Conservation (phyloP, 495 filamentous ascomycete genomes). For the Podospora anserina region DNA sequence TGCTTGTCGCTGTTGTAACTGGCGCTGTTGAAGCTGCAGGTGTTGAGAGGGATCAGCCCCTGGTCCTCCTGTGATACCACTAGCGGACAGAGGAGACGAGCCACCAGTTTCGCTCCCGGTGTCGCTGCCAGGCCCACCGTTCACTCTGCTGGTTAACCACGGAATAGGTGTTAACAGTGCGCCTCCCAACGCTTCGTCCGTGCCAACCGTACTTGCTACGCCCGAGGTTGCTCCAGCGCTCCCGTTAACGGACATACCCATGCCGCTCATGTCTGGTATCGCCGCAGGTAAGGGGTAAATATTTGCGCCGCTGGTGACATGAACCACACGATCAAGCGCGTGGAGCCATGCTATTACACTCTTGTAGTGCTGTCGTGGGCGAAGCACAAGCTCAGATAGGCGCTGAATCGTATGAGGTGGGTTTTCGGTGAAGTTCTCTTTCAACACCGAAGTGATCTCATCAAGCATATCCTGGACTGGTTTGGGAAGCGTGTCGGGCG, state of each 20-base stretch:
- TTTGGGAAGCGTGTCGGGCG: constrained; percentile 53
- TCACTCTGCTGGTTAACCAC: constrained; percentile 58
- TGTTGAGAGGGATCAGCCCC: constrained; percentile 11
- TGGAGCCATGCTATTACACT: constrained; percentile 80
- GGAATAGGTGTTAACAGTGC: constrained; percentile 92
- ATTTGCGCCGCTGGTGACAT: constrained; percentile 78
- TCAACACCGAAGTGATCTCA: constrained; percentile 66
- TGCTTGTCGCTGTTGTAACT: constrained; percentile 22
- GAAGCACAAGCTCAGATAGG: constrained; percentile 82
- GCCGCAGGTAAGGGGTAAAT: constrained; percentile 76
- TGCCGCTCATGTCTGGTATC: constrained; percentile 46
- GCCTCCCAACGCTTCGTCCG: constrained; percentile 86
- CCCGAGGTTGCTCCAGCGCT: constrained; percentile 33
- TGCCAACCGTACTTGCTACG: constrained; percentile 52
- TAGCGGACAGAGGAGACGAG: constrained; percentile 27
- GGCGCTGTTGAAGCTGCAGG: constrained; percentile 21
- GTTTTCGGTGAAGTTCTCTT: constrained; percentile 61
- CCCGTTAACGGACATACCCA: constrained; percentile 54
- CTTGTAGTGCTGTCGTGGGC: constrained; percentile 73
- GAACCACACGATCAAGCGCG: constrained; percentile 86
- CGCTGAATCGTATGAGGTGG: constrained; percentile 94
- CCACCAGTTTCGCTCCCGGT: constrained; percentile 28
- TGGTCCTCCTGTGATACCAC: constrained; percentile 4
- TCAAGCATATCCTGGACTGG: constrained; percentile 60
- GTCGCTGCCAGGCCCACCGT: constrained; percentile 25